A percentile compares a stretch with the other conserved stretches of the same genome.
phyloP scores from a whole-genome alignment of 208 protist species.

The Crithidia mellificae region DNA sequence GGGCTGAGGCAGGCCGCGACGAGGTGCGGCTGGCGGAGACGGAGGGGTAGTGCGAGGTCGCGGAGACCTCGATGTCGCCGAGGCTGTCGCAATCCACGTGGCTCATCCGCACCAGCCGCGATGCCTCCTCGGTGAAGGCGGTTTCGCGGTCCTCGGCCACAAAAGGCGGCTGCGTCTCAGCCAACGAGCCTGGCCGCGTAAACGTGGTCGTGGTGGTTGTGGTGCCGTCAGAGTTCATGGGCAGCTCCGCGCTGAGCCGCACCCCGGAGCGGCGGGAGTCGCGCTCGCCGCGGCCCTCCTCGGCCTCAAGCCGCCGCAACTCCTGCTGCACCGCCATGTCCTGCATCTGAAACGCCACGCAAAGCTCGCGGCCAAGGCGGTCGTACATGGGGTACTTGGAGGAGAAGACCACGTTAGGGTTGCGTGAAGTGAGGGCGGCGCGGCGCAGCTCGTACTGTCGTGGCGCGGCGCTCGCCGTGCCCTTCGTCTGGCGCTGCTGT shows the following conservation, averaged over 20 bases:
- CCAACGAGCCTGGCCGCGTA: slow-evolving; percentile 7
- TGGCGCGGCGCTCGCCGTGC: no score
- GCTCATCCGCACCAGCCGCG: slow-evolving; percentile 16
- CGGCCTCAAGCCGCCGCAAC: slow-evolving; percentile 42
- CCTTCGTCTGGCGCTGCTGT: not conserved
- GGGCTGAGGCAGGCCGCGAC: slow-evolving; percentile 38
- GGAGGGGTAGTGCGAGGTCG: slow-evolving; percentile 31
- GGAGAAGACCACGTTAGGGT: slow-evolving; percentile 67
- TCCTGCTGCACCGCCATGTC: slow-evolving; percentile 76
- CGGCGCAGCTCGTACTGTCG: slow-evolving; percentile 43
- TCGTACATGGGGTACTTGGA: slow-evolving; percentile 79
- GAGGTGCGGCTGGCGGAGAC: slow-evolving; percentile 22
- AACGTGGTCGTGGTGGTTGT: no score
- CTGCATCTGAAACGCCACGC: slow-evolving; percentile 76
- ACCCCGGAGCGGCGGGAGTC: slow-evolving; percentile 63
- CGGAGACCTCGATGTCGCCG: slow-evolving; percentile 31
- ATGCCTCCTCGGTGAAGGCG: slow-evolving; percentile 20
- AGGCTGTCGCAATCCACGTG: slow-evolving; percentile 23
- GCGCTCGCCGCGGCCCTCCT: slow-evolving; percentile 15
- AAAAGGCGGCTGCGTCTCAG: slow-evolving; percentile 17
- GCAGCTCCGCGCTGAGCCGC: slow-evolving; percentile 64
- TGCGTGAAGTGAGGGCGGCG: slow-evolving; percentile 52
- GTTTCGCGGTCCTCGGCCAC: slow-evolving; percentile 21
- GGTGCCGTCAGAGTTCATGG: slow-evolving; percentile 28
- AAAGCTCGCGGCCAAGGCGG: slow-evolving; percentile 74